Evolutionary conservation across 169 alveolate genomes (phyloP), one percentile per base, ranked within the genome.

Genomic region (Toxoplasma gondii): DNA sequence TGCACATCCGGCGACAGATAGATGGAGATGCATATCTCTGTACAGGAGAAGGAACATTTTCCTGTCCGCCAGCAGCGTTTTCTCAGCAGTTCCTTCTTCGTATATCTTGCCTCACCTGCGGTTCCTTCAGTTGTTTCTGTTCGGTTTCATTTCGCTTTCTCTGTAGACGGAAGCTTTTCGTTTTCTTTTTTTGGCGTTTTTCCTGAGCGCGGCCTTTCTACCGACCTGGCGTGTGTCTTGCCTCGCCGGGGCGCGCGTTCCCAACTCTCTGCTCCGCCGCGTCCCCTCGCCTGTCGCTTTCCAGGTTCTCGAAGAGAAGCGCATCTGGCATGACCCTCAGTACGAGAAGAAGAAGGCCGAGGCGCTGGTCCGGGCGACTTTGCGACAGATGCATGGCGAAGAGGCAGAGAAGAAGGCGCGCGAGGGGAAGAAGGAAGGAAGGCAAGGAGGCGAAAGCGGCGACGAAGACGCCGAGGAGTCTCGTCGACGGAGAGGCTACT

Each of bases 311-410:
- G 93, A 88, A 39, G 93, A 88, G 64, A 88, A 64, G 83, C 49
- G 93, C 29, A n/a, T 34, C 41, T 88, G 93, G 93, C n/a, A 88
- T 58, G 88, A 94, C 41, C 90, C 93, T 41, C 69, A 34, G 4
- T 95, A 96, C 49, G 96, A 82, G 36, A 54, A 92, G 88, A 94
- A 74, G 34, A 54, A 94, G 44, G 96, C 93, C 29, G 96, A 92
- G 67, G 96, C 91, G 53, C 54, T 64, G 36, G 58, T 74, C 36
- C 34, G 34, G 1, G 1, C 67, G 97, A 96, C 87, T 86, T 0
- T 88, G 45, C 43, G 44, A 43, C 64, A 69, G 91, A 91, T 83
- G 69, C 90, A 93, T 95, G 91, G 34, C 96, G 93, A 80, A 93
- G 94, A 54, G 69, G 91, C 1, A 92, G 88, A 58, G 93, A 95